Evolutionary conservation across 2,329 filamentous ascomycete genomes (phyloP).

Genomic region (Penicillium fuscoglaucum): DNA sequence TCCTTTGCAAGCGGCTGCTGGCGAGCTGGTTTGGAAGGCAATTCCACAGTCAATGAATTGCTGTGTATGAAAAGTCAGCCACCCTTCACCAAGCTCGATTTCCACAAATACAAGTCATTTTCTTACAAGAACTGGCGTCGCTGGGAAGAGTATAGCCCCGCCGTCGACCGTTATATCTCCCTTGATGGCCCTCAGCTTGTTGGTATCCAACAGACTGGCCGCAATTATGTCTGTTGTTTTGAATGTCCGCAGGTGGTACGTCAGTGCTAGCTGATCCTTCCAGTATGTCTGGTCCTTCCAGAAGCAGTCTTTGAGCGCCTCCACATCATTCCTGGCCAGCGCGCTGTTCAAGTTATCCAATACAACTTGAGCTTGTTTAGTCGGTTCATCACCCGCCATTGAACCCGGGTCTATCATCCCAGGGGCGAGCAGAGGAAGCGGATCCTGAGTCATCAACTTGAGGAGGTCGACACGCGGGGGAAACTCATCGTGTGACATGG

Average conservation of each 20-base stretch:
- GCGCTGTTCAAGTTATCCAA: constrained; percentile 17
- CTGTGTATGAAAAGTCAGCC: not conserved
- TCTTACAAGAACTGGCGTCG: constrained; percentile 18
- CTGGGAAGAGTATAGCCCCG: constrained; percentile 13
- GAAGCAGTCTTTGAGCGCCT: not conserved
- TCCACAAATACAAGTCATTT: constrained; percentile 9
- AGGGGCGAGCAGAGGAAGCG: constrained; percentile 25
- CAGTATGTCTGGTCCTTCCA: not conserved
- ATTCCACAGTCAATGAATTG: not conserved
- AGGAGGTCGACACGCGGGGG: constrained; percentile 22
- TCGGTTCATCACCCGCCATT: constrained; percentile 15
- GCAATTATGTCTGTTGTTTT: not conserved
- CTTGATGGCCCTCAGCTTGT: not conserved
- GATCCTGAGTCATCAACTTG: constrained; percentile 27
- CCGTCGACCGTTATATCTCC: constrained; percentile 14
- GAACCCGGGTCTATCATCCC: constrained; percentile 12
- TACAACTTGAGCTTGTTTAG: constrained; percentile 6
- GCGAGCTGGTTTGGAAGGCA: not conserved
- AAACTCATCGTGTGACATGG: constrained; percentile 6
- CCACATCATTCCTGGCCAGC: constrained; percentile 19
- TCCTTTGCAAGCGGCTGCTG: not conserved
- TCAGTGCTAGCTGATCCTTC: not conserved
- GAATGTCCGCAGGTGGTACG: not conserved
- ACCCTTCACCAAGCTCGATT: constrained; percentile 2
- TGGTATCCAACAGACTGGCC: not conserved